Conservation (phyloP, 1,284 basidiomycete genomes). For the Leccinum fallax region DNA sequence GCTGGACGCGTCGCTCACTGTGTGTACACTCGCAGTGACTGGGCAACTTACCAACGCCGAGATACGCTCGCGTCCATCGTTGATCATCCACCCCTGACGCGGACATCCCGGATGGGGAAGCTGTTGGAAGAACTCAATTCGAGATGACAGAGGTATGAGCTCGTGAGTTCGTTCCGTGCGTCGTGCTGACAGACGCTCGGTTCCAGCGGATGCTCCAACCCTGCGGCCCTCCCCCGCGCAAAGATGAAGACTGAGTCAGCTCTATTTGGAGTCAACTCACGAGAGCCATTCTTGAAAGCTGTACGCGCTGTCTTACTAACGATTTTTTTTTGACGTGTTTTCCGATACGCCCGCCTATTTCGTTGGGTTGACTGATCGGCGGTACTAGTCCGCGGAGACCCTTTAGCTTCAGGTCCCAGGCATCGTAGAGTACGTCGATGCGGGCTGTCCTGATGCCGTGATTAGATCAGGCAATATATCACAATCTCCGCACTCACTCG, state of each 20-base stretch:
- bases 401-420: not conserved
- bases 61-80: constrained; percentile 93
- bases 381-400: too few relatives aligned
- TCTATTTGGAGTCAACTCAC: too few relatives aligned
- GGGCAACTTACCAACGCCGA: constrained; percentile 96
- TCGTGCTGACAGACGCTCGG: constrained; percentile 9
- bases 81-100: constrained; percentile 85
- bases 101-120: constrained; percentile 87
- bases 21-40: constrained; percentile 66
- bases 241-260: constrained; percentile 72
- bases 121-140: constrained; percentile 87
- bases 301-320: not conserved
- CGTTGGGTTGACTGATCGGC: not conserved
- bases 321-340: not conserved
- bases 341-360: not conserved
- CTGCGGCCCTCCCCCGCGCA: constrained; percentile 93
- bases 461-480: not conserved
- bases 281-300: not conserved
- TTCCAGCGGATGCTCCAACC: constrained; percentile 93
- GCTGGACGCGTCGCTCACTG: constrained; percentile 6
- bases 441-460: not conserved
- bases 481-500: not conserved
- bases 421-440: not conserved
- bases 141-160: constrained; percentile 88
- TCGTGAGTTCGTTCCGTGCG: not conserved